A percentile compares a stretch with the other conserved stretches of the same genome.
Evolutionary conservation across 768 basidiomycete genomes (phyloP).

Genomic region (Russula vinacea): DNA sequence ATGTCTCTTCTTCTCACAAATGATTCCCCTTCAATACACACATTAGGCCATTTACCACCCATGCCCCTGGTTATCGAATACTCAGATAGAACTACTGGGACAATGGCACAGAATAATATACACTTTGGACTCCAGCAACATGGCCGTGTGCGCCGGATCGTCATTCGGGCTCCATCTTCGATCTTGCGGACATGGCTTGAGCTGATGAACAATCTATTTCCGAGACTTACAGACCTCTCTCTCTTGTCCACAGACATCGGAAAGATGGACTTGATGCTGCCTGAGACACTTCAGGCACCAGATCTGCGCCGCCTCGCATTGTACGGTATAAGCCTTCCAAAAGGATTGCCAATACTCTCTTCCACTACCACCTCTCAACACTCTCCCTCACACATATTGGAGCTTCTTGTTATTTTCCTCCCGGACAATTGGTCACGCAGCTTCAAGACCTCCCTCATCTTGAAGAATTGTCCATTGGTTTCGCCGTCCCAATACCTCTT

Average conservation of each 20-base stretch:
- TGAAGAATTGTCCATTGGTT: constrained; percentile 14
- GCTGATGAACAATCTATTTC: neutral
- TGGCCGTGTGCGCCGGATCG: neutral
- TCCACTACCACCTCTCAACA: neutral
- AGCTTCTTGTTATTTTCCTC: neutral
- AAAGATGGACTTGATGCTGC: neutral
- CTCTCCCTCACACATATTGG: neutral
- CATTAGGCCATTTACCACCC: neutral
- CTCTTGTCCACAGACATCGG: neutral
- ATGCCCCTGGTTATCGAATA: neutral
- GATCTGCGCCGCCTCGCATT: neutral
- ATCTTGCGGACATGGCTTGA: neutral
- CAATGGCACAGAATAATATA: neutral
- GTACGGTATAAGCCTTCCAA: neutral
- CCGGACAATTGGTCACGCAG: neutral
- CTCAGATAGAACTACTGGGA: neutral
- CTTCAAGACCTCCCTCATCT: constrained; percentile 2
- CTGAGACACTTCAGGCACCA: neutral
- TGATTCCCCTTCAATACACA: neutral
- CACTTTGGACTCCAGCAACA: neutral
- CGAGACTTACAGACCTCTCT: neutral
- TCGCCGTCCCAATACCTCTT: neutral
- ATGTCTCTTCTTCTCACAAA: neutral
- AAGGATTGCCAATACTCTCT: neutral
- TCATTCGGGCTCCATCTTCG: neutral